Percentiles rank a stretch among this genome's conserved stretches.
Evolutionary conservation across 2,329 filamentous ascomycete genomes (phyloP).

Genomic region (Monilinia vaccinii-corymbosi): DNA sequence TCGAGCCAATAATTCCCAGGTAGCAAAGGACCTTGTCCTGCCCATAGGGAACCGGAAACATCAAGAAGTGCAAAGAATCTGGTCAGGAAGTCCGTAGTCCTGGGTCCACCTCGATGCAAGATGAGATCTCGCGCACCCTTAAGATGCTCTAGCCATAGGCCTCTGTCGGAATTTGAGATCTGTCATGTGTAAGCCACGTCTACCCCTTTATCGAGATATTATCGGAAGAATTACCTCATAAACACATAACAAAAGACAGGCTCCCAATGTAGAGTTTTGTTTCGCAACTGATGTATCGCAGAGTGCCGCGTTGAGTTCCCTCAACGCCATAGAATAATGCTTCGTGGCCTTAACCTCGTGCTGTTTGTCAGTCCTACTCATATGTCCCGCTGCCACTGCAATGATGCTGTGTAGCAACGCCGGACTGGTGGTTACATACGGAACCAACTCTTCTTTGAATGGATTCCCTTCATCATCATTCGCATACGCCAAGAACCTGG

Average conservation of each 20-base stretch:
- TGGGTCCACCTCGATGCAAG: slow-evolving; percentile 24
- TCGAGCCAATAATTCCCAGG: slow-evolving; percentile 28
- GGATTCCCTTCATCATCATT: slow-evolving; percentile 28
- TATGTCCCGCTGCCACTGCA: slow-evolving; percentile 26
- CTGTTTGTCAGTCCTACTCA: slow-evolving; percentile 21
- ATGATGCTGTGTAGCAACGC: slow-evolving; percentile 27
- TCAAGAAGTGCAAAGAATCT: slow-evolving; percentile 27
- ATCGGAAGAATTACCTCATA: slow-evolving; percentile 21
- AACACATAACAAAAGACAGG: slow-evolving; percentile 27
- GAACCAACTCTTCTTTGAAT: slow-evolving; percentile 25
- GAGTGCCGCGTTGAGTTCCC: slow-evolving; percentile 21
- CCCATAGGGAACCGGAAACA: slow-evolving; percentile 25
- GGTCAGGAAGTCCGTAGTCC: slow-evolving; percentile 22
- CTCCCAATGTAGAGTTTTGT: slow-evolving; percentile 24
- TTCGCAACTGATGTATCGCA: slow-evolving; percentile 22
- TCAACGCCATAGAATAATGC: slow-evolving; percentile 24
- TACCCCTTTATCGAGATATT: neutral
- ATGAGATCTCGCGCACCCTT: slow-evolving; percentile 27
- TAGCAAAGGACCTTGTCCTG: slow-evolving; percentile 23
- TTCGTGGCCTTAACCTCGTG: slow-evolving; percentile 22
- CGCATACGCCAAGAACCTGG: slow-evolving; percentile 25
- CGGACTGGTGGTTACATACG: slow-evolving; percentile 21
- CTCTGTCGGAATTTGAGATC: slow-evolving; percentile 25
- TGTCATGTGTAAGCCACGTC: slow-evolving; percentile 11
- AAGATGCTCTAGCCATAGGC: slow-evolving; percentile 26